Evolutionary conservation across 73 alveolate genomes (phyloP).

Genomic region (Paramecium sonneborni): DNA sequence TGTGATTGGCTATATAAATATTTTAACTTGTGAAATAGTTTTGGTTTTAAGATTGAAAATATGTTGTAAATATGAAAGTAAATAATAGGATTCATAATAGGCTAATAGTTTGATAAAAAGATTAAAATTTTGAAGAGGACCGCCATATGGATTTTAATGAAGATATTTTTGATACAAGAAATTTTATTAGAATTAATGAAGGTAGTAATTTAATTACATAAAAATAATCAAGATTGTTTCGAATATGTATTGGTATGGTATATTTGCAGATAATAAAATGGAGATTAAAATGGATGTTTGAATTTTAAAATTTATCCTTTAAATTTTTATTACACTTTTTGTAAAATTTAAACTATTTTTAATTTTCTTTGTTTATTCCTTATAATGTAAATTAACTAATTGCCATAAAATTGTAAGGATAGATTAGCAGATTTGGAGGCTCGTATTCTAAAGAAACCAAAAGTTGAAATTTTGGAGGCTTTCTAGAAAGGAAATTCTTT

Average conservation of each 20-base stretch:
- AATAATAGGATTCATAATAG: conserved; percentile 88
- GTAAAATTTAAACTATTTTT: background rate
- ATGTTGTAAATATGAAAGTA: conserved; percentile 1
- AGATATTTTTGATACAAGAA: conserved; percentile 78
- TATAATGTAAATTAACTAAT: background rate
- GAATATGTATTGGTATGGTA: conserved; percentile 78
- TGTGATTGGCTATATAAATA: conserved; percentile 53
- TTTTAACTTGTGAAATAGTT: background rate
- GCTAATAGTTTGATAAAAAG: conserved; percentile 93
- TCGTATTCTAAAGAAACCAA: background rate
- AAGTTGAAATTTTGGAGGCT: background rate
- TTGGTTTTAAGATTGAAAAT: background rate
- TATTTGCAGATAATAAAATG: conserved; percentile 72
- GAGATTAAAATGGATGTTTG: conserved; percentile 88
- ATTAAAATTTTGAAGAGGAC: conserved; percentile 97
- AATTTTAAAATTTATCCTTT: background rate
- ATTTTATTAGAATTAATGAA: conserved; percentile 66
- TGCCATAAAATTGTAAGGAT: background rate
- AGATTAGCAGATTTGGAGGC: background rate
- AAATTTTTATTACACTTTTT: background rate
- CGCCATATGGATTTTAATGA: conserved; percentile 90
- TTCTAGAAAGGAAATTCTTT: background rate
- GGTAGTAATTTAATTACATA: conserved; percentile 78
- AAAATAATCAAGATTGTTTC: conserved; percentile 69
- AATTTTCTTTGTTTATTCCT: background rate